A percentile compares a stretch with the other conserved stretches of the same genome.
Evolutionary conservation across 208 protist species (phyloP).

Genomic region (Trypanosoma lewisi): DNA sequence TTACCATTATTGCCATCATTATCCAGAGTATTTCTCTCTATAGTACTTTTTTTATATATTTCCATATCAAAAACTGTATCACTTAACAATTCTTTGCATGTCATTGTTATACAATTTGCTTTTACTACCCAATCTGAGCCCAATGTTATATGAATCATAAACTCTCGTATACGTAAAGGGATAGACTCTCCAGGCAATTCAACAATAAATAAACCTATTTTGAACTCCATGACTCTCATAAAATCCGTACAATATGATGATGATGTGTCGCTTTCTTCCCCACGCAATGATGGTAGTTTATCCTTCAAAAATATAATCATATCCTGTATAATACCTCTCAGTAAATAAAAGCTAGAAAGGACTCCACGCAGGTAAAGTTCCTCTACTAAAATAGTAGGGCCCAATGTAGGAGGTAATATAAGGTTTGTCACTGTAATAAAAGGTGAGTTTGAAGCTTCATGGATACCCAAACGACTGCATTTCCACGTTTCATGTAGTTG

Average conservation of each 20-base stretch:
- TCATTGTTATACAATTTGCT: slow-evolving; percentile 4
- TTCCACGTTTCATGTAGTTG: not conserved
- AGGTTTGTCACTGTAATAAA: slow-evolving; percentile 5
- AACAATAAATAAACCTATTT: slow-evolving; percentile 10
- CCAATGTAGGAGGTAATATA: not conserved
- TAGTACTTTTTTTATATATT: not conserved
- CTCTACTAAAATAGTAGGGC: not conserved
- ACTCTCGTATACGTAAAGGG: slow-evolving; percentile 2
- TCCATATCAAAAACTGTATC: slow-evolving; percentile 1
- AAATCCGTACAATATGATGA: not conserved
- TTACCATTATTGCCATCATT: not conserved
- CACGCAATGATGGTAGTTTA: too few relatives aligned
- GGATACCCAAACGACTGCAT: slow-evolving; percentile 7
- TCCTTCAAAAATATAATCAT: not conserved
- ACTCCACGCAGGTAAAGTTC: slow-evolving; percentile 4
- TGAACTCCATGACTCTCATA: slow-evolving; percentile 2
- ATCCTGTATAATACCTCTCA: slow-evolving; percentile 5
- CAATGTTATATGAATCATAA: not conserved
- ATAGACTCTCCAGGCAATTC: slow-evolving; percentile 1
- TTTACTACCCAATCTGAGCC: not conserved
- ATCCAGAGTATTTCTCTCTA: not conserved
- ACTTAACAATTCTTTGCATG: slow-evolving; percentile 8
- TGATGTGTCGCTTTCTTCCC: too few relatives aligned
- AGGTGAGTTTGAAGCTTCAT: not conserved
- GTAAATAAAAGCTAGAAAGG: slow-evolving; percentile 13